A percentile compares a stretch with the other conserved stretches of the same genome.
These are phyloP conservation scores for Astragalus membranaceus DNA, from an alignment of 306 rosid genomes.

Conservation along the genomic window DNA sequence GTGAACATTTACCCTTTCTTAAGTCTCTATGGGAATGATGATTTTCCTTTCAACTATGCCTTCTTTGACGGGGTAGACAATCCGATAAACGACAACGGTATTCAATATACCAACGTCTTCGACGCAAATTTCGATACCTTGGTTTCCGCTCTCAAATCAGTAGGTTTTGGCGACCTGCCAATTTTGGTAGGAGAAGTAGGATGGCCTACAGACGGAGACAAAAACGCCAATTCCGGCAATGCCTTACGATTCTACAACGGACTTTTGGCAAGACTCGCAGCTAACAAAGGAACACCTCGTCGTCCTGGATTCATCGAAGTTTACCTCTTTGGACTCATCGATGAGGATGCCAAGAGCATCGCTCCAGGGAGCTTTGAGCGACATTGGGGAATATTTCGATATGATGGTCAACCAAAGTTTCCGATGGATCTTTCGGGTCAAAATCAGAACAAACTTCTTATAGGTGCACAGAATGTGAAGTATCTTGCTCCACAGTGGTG, in stretches of 20 bases:
- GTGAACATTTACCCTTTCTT: slow-evolving; percentile 94
- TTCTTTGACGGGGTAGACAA: slow-evolving; percentile 74
- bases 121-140: slow-evolving; percentile 93
- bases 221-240: slow-evolving; percentile 65
- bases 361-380: slow-evolving; percentile 90
- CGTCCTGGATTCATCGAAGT: slow-evolving; percentile 79
- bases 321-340: slow-evolving; percentile 77
- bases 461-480: slow-evolving; percentile 58
- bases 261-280: slow-evolving; percentile 66
- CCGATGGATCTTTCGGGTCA: slow-evolving; percentile 71
- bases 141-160: slow-evolving; percentile 71
- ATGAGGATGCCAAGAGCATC: slow-evolving; percentile 82
- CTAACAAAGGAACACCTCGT: slow-evolving; percentile 69
- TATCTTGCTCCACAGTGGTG: slow-evolving; percentile 76
- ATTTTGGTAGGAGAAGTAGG: slow-evolving; percentile 96
- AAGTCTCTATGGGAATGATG: slow-evolving; percentile 77
- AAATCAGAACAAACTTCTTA: slow-evolving; percentile 55
- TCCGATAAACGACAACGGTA: slow-evolving; percentile 64
- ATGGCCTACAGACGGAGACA: slow-evolving; percentile 98
- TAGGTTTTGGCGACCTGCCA: slow-evolving; percentile 55
- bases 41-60: slow-evolving; percentile 85
- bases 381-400: slow-evolving; percentile 88
- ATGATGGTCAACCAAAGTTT: slow-evolving; percentile 90
- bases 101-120: slow-evolving; percentile 71
- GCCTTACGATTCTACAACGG: slow-evolving; percentile 84